A percentile compares a stretch with the other conserved stretches of the same genome.
Conservation (phyloP, 495 filamentous ascomycete species). For the Penicillium pancosmium region DNA sequence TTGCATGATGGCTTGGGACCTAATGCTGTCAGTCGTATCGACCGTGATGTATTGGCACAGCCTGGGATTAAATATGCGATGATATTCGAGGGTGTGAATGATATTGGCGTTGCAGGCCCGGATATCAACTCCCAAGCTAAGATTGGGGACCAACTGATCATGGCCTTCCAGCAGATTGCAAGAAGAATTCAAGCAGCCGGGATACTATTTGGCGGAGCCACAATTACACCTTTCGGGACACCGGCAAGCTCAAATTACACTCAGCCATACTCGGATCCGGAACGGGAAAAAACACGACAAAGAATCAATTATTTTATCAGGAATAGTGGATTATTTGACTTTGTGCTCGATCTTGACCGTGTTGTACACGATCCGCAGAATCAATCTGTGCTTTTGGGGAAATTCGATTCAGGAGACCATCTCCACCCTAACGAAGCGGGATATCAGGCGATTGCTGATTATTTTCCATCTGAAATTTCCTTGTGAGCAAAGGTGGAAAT, state of each 20-base stretch:
- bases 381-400: constrained; percentile 41
- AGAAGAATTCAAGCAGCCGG: constrained; percentile 57
- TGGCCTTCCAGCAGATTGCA: constrained; percentile 60
- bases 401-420: constrained; percentile 69
- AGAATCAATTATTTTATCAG: constrained; percentile 67
- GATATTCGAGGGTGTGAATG: constrained; percentile 77
- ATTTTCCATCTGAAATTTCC: constrained; percentile 62
- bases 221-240: constrained; percentile 68
- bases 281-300: constrained; percentile 58
- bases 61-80: constrained; percentile 62
- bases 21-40: constrained; percentile 60
- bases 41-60: constrained; percentile 63
- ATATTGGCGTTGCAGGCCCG: constrained; percentile 59
- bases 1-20: constrained; percentile 66
- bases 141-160: constrained; percentile 54
- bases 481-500: neutral
- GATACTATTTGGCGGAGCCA: constrained; percentile 62
- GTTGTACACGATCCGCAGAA: constrained; percentile 55
- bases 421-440: constrained; percentile 70
- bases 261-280: constrained; percentile 55
- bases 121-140: constrained; percentile 50
- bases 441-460: constrained; percentile 63
- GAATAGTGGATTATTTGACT: constrained; percentile 58
- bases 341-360: constrained; percentile 64
- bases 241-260: constrained; percentile 30